Evolutionary conservation across 2,329 filamentous ascomycete species (phyloP).

Genomic region (Gaeumannomyces sp.): DNA sequence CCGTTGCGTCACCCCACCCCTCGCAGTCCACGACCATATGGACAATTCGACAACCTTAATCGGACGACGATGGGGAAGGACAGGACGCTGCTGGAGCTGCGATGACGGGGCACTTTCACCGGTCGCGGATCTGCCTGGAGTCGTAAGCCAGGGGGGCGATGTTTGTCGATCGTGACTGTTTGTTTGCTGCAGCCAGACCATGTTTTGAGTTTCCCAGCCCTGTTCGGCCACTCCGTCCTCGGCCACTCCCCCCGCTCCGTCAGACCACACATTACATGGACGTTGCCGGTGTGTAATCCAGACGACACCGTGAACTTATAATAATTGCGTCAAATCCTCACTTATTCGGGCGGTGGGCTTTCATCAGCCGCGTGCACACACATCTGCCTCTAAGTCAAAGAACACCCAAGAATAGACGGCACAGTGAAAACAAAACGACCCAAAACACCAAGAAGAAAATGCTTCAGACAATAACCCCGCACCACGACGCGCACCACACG

Average conservation of each 20-base stretch:
- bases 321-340: not conserved
- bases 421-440: not conserved
- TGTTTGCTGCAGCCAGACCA: not conserved
- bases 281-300: not conserved
- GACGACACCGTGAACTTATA: not conserved
- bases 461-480: constrained; percentile 5
- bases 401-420: not conserved
- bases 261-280: not conserved
- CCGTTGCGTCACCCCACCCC: not conserved
- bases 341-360: not conserved
- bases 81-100: not conserved
- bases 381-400: too few species aligned
- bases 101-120: not conserved
- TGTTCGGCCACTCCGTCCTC: not conserved
- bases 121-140: not conserved
- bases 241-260: not conserved
- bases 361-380: too few species aligned
- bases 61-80: not conserved
- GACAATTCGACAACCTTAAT: not conserved
- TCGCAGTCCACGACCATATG: not conserved
- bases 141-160: too few species aligned
- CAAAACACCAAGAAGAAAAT: not conserved
- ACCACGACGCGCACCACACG: constrained; percentile 8
- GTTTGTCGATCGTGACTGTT: too few species aligned
- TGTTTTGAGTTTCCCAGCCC: not conserved